A percentile compares a stretch with the other conserved stretches of the same genome.
Conservation (phyloP, 257 asterid species). For the Solanum piurae region DNA sequence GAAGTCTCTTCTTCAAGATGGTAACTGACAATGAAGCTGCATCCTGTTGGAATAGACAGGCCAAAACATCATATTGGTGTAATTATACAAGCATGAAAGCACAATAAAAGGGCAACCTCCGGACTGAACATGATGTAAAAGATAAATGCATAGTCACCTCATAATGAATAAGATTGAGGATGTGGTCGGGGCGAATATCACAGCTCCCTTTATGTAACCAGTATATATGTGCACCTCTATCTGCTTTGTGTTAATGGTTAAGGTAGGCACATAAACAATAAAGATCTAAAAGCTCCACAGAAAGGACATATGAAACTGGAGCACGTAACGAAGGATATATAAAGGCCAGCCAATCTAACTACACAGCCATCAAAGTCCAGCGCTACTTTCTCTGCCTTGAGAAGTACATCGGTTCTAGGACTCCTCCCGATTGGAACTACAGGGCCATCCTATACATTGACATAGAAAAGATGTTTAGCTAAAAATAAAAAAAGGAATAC, state of each 20-base stretch:
- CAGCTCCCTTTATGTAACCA: conserved; percentile 74
- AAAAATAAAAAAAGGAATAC: neutral
- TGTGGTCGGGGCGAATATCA: conserved; percentile 85
- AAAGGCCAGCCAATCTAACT: conserved; percentile 94
- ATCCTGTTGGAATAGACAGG: conserved; percentile 35
- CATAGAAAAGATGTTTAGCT: neutral
- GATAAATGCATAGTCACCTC: conserved; percentile 43
- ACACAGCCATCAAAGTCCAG: conserved; percentile 82
- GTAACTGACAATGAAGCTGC: conserved; percentile 80
- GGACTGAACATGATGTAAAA: neutral
- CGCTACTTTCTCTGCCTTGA: conserved; percentile 69
- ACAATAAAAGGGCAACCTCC: neutral
- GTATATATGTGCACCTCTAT: conserved; percentile 80
- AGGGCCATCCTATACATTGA: conserved; percentile 54
- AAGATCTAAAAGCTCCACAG: neutral
- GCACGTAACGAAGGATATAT: conserved; percentile 60
- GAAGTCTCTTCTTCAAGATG: conserved; percentile 63
- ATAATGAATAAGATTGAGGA: conserved; percentile 84
- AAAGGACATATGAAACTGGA: neutral
- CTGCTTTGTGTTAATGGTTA: conserved; percentile 66
- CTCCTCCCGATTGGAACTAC: conserved; percentile 77
- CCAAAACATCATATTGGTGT: neutral
- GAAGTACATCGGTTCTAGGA: conserved; percentile 83
- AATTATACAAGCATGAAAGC: neutral
- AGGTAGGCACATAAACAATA: conserved; percentile 13